phyloP scores from a whole-genome alignment of 495 filamentous ascomycete genomes.

The Pseudomonodictys pantanalensis region DNA sequence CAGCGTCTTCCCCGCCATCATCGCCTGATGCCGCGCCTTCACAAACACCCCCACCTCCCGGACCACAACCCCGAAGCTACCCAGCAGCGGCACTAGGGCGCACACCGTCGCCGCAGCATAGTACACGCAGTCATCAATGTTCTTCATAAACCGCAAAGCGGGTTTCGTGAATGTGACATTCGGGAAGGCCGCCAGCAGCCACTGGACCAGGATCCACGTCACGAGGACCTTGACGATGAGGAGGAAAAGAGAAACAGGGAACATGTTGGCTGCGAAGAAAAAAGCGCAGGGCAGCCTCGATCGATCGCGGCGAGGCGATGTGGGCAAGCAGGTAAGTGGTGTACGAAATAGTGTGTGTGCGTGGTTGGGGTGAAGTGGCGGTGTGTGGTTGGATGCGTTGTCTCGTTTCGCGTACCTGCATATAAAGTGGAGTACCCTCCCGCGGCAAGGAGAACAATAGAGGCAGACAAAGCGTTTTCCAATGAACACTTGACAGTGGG shows the following conservation, averaged over 20 bases:
- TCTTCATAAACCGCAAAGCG: neutral
- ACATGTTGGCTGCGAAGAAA: neutral
- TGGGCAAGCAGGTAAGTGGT: too few species aligned
- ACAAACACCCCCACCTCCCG: neutral
- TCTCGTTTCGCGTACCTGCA: neutral
- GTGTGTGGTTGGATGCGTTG: too few species aligned
- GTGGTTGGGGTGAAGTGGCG: too few species aligned
- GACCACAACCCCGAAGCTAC: neutral
- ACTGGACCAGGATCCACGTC: neutral
- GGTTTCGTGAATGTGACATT: neutral
- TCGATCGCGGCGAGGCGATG: too few species aligned
- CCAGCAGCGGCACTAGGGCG: neutral
- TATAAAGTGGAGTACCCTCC: neutral
- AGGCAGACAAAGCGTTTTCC: too few species aligned
- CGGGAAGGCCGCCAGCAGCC: neutral
- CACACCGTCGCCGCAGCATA: neutral
- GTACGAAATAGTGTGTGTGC: too few species aligned
- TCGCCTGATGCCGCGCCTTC: neutral
- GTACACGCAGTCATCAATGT: neutral
- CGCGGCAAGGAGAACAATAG: too few species aligned
- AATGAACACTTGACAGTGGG: too few species aligned
- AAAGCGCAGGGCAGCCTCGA: neutral
- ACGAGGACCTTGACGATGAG: neutral
- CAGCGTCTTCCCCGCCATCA: neutral
- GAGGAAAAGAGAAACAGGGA: neutral